These are phyloP conservation scores for Stephanodiscus triporus DNA, from an alignment of 108 stramenopile species.

Conservation along the genomic window DNA sequence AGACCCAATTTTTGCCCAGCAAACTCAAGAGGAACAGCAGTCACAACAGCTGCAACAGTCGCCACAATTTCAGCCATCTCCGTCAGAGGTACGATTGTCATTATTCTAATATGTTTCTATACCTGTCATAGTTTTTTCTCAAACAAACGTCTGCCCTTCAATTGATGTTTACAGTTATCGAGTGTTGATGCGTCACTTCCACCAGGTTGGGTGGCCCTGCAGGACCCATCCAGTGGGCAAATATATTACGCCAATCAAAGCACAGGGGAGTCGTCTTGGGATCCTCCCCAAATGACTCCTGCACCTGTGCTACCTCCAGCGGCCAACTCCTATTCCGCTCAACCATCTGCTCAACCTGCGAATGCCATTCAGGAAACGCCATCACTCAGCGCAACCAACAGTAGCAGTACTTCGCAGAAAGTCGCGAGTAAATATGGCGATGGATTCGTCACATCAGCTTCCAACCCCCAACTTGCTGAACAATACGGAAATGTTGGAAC, in stretches of 20 bases:
- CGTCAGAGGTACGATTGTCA: constrained; percentile 20
- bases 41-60: constrained; percentile 40
- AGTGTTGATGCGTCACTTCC: constrained; percentile 50
- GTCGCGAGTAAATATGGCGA: constrained; percentile 88
- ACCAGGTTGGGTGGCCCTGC: constrained; percentile 77
- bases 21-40: constrained; percentile 50
- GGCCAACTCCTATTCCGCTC: constrained; percentile 9
- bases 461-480: constrained; percentile 80
- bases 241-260: constrained; percentile 87
- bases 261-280: constrained; percentile 88
- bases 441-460: constrained; percentile 88
- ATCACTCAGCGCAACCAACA: constrained; percentile 23
- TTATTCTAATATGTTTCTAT: background rate
- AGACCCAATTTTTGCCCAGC: constrained; percentile 34
- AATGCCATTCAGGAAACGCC: constrained; percentile 13
- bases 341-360: constrained; percentile 1
- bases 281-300: constrained; percentile 55
- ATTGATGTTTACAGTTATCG: background rate
- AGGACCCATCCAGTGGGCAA: constrained; percentile 77
- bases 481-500: constrained; percentile 93
- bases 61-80: constrained; percentile 28
- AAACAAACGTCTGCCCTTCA: background rate
- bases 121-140: background rate
- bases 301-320: constrained; percentile 37
- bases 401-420: constrained; percentile 40